A percentile compares a stretch with the other conserved stretches of the same genome.
Conservation (phyloP, 139 green algal genomes). For the Chlamydomonas schloesseri region DNA sequence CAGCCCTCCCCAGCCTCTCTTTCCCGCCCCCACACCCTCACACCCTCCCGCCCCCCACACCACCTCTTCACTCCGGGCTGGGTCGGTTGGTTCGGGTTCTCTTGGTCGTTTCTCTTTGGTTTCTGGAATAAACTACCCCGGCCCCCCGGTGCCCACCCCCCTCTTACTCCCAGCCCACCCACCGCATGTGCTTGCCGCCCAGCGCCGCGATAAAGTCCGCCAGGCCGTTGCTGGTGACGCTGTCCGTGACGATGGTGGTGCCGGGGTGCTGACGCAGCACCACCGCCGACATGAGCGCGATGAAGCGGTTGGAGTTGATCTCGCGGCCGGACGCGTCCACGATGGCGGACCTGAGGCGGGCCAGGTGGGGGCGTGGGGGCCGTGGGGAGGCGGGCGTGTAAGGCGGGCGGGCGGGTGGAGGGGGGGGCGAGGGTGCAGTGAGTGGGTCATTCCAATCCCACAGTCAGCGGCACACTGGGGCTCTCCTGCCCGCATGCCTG, state of each 20-base stretch:
- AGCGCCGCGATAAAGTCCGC: slow-evolving; percentile 86
- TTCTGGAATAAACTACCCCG: too few relatives aligned
- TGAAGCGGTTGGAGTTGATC: slow-evolving; percentile 97
- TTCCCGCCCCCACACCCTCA: not conserved
- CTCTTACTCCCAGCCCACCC: too few relatives aligned
- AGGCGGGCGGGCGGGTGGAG: not conserved
- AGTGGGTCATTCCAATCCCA: too few relatives aligned
- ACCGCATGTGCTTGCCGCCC: slow-evolving; percentile 86
- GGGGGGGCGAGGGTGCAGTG: not conserved
- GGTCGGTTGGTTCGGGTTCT: too few relatives aligned
- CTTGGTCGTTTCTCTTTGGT: too few relatives aligned
- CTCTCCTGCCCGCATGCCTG: too few relatives aligned
- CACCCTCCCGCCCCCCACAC: not conserved
- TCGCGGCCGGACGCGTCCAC: slow-evolving; percentile 80
- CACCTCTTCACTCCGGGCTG: too few relatives aligned
- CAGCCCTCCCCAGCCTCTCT: not conserved
- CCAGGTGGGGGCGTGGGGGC: not conserved
- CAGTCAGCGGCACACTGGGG: too few relatives aligned
- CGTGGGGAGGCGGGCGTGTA: not conserved
- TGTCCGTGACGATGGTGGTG: slow-evolving; percentile 96
- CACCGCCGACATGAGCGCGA: slow-evolving; percentile 89
- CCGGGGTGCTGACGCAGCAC: slow-evolving; percentile 89
- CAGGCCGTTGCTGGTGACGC: slow-evolving; percentile 92
- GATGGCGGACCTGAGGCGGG: slow-evolving; percentile 70
- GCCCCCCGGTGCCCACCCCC: too few relatives aligned